These are phyloP conservation scores for Fusarium sp. DNA, from an alignment of 2,329 filamentous ascomycete genomes.

Conservation along the genomic window DNA sequence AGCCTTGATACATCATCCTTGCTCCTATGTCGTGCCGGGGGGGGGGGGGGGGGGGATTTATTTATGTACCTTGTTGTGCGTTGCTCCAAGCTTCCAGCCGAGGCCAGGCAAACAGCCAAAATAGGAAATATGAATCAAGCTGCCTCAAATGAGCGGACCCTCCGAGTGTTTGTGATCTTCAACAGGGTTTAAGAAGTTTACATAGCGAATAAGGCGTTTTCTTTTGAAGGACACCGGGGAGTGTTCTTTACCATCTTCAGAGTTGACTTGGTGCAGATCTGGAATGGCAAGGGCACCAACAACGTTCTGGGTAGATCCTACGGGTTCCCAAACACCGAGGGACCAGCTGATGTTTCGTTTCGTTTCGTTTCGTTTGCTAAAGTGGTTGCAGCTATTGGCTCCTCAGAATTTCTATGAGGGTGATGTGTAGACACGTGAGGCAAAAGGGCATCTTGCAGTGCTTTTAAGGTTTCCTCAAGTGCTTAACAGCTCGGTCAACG, in stretches of 20 bases:
- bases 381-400: conserved; percentile 24
- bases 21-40: conserved; percentile 21
- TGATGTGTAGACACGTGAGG: conserved; percentile 1
- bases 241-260: neutral
- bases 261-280: conserved; percentile 5
- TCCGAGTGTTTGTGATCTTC: conserved; percentile 17
- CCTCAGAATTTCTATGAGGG: neutral
- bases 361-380: conserved; percentile 1
- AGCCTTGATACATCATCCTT: conserved; percentile 8
- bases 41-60: conserved; percentile 14
- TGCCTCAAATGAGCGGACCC: conserved; percentile 20
- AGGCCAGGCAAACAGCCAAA: conserved; percentile 8
- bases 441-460: neutral
- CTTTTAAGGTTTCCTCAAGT: neutral
- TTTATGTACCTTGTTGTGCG: conserved; percentile 30
- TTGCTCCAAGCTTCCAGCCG: conserved; percentile 19
- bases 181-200: neutral
- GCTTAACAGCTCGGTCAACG: neutral
- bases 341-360: neutral
- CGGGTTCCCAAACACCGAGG: neutral
- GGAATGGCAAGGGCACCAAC: neutral
- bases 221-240: neutral
- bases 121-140: conserved; percentile 19
- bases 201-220: conserved; percentile 10
- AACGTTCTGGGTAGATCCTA: conserved; percentile 4